phyloP scores from a whole-genome alignment of 208 protist genomes.

The Trypanosoma brucei region DNA sequence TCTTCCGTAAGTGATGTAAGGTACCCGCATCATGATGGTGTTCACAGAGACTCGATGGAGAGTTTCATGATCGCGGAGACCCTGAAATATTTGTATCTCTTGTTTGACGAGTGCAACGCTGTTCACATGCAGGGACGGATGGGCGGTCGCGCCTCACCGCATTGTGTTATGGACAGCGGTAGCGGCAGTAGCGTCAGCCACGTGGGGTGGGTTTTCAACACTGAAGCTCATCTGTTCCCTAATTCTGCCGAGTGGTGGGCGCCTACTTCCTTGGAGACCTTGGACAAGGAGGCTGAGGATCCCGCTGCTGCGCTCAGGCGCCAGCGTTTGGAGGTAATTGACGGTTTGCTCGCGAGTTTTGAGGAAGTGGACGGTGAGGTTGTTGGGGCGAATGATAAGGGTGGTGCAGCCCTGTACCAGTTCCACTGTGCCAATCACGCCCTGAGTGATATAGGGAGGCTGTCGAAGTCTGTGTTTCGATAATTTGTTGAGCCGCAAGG shows the following conservation, averaged over 20 bases:
- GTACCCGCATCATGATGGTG: constrained; percentile 24
- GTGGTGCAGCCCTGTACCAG: constrained; percentile 3
- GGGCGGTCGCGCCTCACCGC: constrained; percentile 6
- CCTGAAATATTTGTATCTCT: constrained; percentile 95
- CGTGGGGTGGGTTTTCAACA: constrained; percentile 47
- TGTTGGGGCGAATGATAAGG: not conserved
- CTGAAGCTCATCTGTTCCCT: constrained; percentile 56
- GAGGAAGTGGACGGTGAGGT: not conserved
- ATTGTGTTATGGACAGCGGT: not conserved
- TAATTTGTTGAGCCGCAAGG: not conserved
- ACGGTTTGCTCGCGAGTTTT: constrained; percentile 6
- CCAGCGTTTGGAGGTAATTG: constrained; percentile 9
- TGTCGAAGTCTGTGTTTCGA: constrained; percentile 26
- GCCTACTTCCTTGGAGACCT: not conserved
- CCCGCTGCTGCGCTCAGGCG: not conserved
- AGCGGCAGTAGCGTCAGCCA: constrained; percentile 4
- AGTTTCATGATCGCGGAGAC: constrained; percentile 93
- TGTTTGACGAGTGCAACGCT: constrained; percentile 75
- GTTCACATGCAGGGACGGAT: constrained; percentile 23
- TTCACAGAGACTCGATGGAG: constrained; percentile 81
- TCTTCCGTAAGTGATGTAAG: constrained; percentile 28
- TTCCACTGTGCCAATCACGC: constrained; percentile 29
- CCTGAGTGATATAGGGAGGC: constrained; percentile 14
- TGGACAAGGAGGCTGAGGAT: not conserved
- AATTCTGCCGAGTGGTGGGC: constrained; percentile 38